Percentiles rank a stretch among this genome's conserved stretches.
These are phyloP conservation scores for Arthromyces matolae DNA, from an alignment of 768 basidiomycete genomes.

Conservation along the genomic window DNA sequence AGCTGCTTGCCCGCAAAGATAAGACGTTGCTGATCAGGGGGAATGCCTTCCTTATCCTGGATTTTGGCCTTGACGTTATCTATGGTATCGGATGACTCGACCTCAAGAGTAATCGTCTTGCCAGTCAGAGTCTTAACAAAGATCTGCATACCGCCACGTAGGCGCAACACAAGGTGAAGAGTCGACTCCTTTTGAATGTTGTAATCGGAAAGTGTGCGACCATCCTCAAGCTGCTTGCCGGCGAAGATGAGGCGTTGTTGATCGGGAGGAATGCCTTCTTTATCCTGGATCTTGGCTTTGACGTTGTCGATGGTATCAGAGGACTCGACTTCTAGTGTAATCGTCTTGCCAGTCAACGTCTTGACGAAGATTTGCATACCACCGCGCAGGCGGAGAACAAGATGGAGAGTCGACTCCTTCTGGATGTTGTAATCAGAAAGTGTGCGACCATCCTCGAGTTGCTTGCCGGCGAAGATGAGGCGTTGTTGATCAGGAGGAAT, in stretches of 20 bases:
- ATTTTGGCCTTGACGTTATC: constrained; percentile 78
- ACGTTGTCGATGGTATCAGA: constrained; percentile 94
- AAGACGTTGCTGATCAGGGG: constrained; percentile 74
- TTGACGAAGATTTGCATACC: constrained; percentile 93
- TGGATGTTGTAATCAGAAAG: constrained; percentile 90
- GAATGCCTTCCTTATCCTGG: constrained; percentile 79
- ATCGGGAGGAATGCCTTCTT: constrained; percentile 80
- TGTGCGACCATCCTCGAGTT: constrained; percentile 88
- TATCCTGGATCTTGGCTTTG: constrained; percentile 78
- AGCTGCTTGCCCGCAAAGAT: constrained; percentile 80
- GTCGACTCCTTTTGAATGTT: constrained; percentile 83
- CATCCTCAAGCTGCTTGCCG: constrained; percentile 93
- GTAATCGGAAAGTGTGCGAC: constrained; percentile 82
- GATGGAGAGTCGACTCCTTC: constrained; percentile 81
- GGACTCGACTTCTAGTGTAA: constrained; percentile 90
- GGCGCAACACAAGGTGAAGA: constrained; percentile 69
- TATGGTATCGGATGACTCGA: constrained; percentile 73
- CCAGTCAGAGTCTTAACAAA: constrained; percentile 72
- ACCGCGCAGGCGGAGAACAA: constrained; percentile 82
- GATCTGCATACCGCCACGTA: constrained; percentile 71
- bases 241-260: constrained; percentile 92
- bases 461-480: constrained; percentile 90
- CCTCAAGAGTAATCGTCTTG: constrained; percentile 74
- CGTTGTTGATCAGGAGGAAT: constrained; percentile 88
- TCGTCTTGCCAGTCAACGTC: constrained; percentile 87